Evolutionary conservation across 192 early-diverging fungal species (phyloP).

Genomic region (Coemansia sp.): DNA sequence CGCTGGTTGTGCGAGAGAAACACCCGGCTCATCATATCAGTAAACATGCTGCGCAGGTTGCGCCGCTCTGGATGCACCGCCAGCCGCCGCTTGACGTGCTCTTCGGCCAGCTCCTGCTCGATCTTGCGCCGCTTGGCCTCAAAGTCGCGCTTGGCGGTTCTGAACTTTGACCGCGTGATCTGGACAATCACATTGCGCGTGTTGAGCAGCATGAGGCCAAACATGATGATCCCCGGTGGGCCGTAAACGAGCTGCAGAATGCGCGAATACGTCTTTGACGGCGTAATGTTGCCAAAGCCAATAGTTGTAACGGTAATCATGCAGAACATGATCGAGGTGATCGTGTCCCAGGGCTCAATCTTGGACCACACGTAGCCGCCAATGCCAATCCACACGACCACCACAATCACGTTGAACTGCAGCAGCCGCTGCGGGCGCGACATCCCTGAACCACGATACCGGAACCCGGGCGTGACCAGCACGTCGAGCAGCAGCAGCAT

Average conservation of each 20-base stretch:
- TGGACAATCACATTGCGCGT: constrained; percentile 50
- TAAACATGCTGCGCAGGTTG: constrained; percentile 16
- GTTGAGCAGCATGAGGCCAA: constrained; percentile 48
- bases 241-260: constrained; percentile 41
- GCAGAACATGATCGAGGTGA: constrained; percentile 47
- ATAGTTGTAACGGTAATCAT: constrained; percentile 50
- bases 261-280: constrained; percentile 38
- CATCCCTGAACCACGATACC: constrained; percentile 51
- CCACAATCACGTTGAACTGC: constrained; percentile 50
- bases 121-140: constrained; percentile 24
- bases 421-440: constrained; percentile 48
- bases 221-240: constrained; percentile 46
- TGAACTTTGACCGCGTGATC: constrained; percentile 30
- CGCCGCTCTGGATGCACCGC: constrained; percentile 24
- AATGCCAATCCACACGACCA: constrained; percentile 51
- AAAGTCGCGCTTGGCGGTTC: constrained; percentile 29
- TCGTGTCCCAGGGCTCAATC: constrained; percentile 46
- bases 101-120: constrained; percentile 28
- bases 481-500: constrained; percentile 36
- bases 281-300: constrained; percentile 45
- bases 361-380: constrained; percentile 50
- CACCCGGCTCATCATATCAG: constrained; percentile 18
- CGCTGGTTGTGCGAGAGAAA: constrained; percentile 27
- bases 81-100: constrained; percentile 33
- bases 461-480: constrained; percentile 44